Base-by-base conservation (phyloP, 441 rosid genomes). In the Euphorbia schlechtendalii region DNA sequence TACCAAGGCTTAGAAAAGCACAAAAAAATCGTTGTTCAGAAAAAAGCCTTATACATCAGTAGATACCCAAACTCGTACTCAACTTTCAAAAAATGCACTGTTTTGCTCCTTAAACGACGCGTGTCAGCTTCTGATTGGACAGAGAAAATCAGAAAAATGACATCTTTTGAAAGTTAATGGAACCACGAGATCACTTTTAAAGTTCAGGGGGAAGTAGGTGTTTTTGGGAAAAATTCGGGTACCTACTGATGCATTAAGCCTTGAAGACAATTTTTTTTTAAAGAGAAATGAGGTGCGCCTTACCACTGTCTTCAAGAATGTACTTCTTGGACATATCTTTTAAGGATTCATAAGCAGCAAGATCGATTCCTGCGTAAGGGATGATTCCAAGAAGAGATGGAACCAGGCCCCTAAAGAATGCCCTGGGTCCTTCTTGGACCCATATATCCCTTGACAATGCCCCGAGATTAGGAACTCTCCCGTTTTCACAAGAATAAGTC, bases 281-380 rank as follows among this genome's bases (percentile, higher is more conserved):
- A 66, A 4, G 9, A 9, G 30, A 65, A 24, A 21, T 28, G 61
- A 64, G 53, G 59, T 18, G 49, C 63, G 43, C 46, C 10, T 36
- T 66, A 90, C 98, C 98, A 9, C 75, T 69, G 61, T 90, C 96
- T 8, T 69, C 79, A 69, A 93, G 86, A 79, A 88, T 75, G 71
- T 90, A 86, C 52, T 86, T 77, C 81, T 75, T 88, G 18, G 99
- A 90, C 77, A 90, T 72, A 70, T 93, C 97, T 71, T 84, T 90
- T 34, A 93, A 77, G 70, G 96, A 84, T 67, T 90, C 99, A 64
- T 93, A 93, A n/a, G 92, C 91, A 34, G 99, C 91, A 21, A 93
- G 93, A 64, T 93, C 99, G 57, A 93, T 93, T 64, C 97, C 96
- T 64, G 96, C 89, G 78, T 87, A 93, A 9, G 97, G 99, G 30